A percentile compares a stretch with the other conserved stretches of the same genome.
Evolutionary conservation across 2,329 filamentous ascomycete species (phyloP).

Genomic region (Zymoseptoria ardabiliae): DNA sequence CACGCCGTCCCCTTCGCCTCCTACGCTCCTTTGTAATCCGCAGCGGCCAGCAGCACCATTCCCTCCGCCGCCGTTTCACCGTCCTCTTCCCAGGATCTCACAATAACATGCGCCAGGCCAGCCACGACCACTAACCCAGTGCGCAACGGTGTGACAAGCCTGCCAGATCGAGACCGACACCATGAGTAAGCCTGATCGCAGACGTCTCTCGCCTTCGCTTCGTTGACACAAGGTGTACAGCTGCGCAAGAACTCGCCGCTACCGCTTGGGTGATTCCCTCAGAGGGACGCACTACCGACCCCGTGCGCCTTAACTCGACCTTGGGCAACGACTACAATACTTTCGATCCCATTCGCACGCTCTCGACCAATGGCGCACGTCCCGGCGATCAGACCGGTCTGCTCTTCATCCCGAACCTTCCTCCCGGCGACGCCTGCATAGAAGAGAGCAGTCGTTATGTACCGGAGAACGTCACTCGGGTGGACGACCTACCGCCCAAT

Average conservation of each 20-base stretch:
- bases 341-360: constrained; percentile 59
- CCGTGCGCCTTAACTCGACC: constrained; percentile 5
- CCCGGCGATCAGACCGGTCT: constrained; percentile 64
- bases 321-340: constrained; percentile 32
- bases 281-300: neutral
- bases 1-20: neutral
- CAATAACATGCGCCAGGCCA: neutral
- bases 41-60: neutral
- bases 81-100: neutral
- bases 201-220: neutral
- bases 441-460: constrained; percentile 58
- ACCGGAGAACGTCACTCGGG: constrained; percentile 66
- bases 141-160: neutral
- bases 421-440: constrained; percentile 52
- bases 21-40: neutral
- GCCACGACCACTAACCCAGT: neutral
- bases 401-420: constrained; percentile 74
- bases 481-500: constrained; percentile 58
- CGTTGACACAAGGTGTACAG: neutral
- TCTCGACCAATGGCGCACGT: constrained; percentile 61
- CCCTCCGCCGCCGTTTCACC: neutral
- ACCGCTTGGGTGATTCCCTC: neutral
- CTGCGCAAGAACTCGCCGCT: neutral
- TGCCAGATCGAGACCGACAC: neutral
- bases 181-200: neutral